Evolutionary conservation across 352 stramenopile genomes (phyloP).

Genomic region (Globisporangium spiculum): DNA sequence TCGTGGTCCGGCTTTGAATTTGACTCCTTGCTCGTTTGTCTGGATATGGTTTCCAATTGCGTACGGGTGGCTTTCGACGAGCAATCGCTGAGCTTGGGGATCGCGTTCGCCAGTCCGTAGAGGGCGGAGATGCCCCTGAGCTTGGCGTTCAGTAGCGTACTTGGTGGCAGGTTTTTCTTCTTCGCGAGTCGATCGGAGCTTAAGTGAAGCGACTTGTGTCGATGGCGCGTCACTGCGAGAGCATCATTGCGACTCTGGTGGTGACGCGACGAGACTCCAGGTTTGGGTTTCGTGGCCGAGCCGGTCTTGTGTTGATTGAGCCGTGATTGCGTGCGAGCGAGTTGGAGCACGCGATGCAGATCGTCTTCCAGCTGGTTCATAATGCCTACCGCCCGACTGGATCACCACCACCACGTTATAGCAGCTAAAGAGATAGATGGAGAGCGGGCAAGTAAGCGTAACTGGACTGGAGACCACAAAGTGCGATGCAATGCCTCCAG

Average conservation of each 20-base stretch:
- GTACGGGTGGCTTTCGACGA: conserved; percentile 6
- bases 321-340: conserved; percentile 22
- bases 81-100: conserved; percentile 26
- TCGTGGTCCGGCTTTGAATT: not conserved
- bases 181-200: not conserved
- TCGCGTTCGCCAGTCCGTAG: conserved; percentile 30
- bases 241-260: not conserved
- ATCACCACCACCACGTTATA: not conserved
- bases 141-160: conserved; percentile 29
- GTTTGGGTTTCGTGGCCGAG: not conserved
- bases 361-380: conserved; percentile 42
- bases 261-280: not conserved
- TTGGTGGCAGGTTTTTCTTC: not conserved
- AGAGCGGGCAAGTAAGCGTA: not conserved
- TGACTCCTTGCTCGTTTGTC: conserved; percentile 4
- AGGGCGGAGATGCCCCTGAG: conserved; percentile 28
- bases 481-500: not conserved
- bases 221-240: conserved; percentile 25
- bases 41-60: conserved; percentile 6
- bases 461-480: not conserved
- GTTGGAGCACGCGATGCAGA: conserved; percentile 49
- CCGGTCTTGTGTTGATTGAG: not conserved
- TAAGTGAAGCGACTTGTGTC: conserved; percentile 18
- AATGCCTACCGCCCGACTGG: not conserved
- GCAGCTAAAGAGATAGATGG: not conserved